Percentiles rank a stretch among this genome's conserved stretches.
Evolutionary conservation across 108 stramenopile genomes (phyloP).

Genomic region (Cyclotella atomus): DNA sequence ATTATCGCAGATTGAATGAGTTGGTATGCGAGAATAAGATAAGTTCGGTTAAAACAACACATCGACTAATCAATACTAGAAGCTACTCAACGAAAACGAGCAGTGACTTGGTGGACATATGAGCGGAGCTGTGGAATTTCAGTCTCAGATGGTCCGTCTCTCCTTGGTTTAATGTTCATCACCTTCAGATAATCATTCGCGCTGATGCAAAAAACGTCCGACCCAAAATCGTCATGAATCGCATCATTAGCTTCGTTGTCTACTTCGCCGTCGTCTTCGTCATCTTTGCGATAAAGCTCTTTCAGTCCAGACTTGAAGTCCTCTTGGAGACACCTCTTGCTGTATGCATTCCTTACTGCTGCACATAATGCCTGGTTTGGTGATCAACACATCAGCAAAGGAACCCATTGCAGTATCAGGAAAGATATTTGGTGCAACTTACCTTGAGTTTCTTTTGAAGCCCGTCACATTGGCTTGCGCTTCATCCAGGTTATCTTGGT

Average conservation of each 20-base stretch:
- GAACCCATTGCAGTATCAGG: no score
- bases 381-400: no score
- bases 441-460: slow-evolving; percentile 45
- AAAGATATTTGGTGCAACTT: no score
- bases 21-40: slow-evolving; percentile 7
- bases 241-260: slow-evolving; percentile 12
- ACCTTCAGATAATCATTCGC: slow-evolving; percentile 61
- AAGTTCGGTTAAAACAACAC: slow-evolving; percentile 30
- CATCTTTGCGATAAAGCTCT: slow-evolving; percentile 44
- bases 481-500: background rate
- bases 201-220: slow-evolving; percentile 52
- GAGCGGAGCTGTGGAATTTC: slow-evolving; percentile 45
- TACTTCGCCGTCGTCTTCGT: slow-evolving; percentile 34
- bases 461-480: slow-evolving; percentile 17
- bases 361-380: no score
- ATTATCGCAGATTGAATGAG: slow-evolving; percentile 28
- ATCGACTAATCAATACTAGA: slow-evolving; percentile 45
- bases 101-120: slow-evolving; percentile 41
- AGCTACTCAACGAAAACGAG: slow-evolving; percentile 25
- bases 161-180: slow-evolving; percentile 38
- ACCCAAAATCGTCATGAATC: slow-evolving; percentile 38
- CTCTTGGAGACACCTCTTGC: slow-evolving; percentile 45
- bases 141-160: slow-evolving; percentile 57
- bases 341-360: slow-evolving; percentile 55
- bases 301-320: slow-evolving; percentile 54